phyloP scores from a whole-genome alignment of 768 basidiomycete genomes.

The Gymnopilus dilepis region DNA sequence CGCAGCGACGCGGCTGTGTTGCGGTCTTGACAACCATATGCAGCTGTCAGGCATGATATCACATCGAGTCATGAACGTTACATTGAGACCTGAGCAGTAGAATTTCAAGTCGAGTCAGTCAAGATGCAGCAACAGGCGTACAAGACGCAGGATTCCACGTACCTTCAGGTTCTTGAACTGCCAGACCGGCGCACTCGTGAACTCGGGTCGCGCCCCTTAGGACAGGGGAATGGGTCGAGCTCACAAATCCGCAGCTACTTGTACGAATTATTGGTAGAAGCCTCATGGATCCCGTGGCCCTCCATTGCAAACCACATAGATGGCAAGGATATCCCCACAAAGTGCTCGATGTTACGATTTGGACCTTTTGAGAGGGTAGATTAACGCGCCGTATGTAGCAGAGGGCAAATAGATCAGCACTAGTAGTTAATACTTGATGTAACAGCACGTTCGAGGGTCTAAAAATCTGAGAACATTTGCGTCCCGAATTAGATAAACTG shows the following conservation, averaged over 20 bases:
- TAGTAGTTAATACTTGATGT: not conserved
- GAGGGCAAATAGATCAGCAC: not conserved
- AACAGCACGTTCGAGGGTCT: constrained; percentile 1
- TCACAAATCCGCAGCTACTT: too few species aligned
- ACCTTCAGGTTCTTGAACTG: too few species aligned
- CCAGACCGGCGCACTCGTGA: too few species aligned
- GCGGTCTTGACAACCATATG: not conserved
- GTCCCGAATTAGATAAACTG: not conserved
- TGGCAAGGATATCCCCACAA: not conserved
- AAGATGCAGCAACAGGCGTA: not conserved
- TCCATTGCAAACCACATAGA: not conserved
- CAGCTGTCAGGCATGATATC: not conserved
- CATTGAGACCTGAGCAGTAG: not conserved
- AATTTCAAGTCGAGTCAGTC: not conserved
- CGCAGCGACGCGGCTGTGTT: not conserved
- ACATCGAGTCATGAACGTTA: not conserved
- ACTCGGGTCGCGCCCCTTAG: too few species aligned
- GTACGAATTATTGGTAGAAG: too few species aligned
- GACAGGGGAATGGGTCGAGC: too few species aligned
- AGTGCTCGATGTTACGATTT: not conserved
- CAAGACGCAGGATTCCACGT: not conserved
- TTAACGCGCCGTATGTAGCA: not conserved
- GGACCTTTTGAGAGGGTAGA: not conserved
- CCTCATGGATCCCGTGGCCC: too few species aligned
- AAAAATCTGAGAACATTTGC: not conserved